Base-by-base conservation (phyloP, 106 monocot genomes). In the Xerophyta viscosa region DNA sequence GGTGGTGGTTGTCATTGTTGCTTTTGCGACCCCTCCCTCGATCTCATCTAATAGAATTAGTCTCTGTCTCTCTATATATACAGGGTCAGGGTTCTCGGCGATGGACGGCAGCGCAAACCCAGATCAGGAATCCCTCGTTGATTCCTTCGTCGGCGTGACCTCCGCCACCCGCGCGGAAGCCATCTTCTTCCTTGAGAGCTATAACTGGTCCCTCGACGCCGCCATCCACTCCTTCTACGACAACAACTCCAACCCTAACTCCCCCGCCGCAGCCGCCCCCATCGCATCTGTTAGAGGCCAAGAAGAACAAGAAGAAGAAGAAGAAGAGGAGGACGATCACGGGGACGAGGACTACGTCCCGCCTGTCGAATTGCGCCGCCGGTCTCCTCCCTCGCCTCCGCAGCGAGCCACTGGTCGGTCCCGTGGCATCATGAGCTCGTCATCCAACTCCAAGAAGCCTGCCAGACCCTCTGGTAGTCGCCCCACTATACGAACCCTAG, bases 211-310 rank as follows among this genome's bases (percentile, higher is more conserved):
- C 27, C 61, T 85, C 44, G 91, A 91, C 4, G 27, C 77, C 37
- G 74, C 91, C 45, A 45, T 91, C 68, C 74, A 66, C 27, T 78
- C 91, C 66, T 91, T 69, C 68, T 91, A 57, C 66, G 91, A 91
- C 14, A 33, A 65, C 63, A 41, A 21, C 26, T 1, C 23, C 27
- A 3, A 13, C 24, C 27, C 61, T 33, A 0, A 24, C 28, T 3
- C 7, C 58, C 4, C 19, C 12, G 13, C 13, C 6, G 20, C 17
- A 6, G 24, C 24, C 47, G 46, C 4, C 27, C 27, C 8, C 70
- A 51, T 23, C 23, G n/a, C 45, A 17, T 31, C 33, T 22, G 63
- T 37, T 39, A 50, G 22, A 2, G 33, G 3, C 46, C 66, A 68
- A 37, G 4, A 29, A 13, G 26, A 24, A 45, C 12, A 1, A 36